Conservation (phyloP, 2,329 filamentous ascomycete species). For the Mollisia scopiformis region DNA sequence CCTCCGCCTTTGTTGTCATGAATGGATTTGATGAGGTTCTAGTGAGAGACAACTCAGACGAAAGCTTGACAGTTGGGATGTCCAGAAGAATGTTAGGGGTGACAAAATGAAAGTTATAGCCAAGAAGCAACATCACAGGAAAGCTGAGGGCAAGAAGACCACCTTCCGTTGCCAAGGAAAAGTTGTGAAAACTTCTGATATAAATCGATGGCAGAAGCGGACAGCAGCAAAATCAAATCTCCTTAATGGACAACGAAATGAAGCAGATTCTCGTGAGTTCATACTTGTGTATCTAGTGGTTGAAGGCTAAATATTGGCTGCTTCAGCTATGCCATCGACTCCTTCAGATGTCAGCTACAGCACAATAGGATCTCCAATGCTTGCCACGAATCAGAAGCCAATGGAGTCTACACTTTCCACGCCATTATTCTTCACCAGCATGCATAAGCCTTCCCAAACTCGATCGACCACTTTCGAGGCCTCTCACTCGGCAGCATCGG, state of each 20-base stretch:
- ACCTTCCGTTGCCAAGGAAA: slow-evolving; percentile 1
- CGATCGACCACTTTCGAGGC: no score
- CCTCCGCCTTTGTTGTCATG: neutral
- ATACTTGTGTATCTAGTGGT: neutral
- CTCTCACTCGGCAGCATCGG: no score
- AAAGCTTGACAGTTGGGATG: slow-evolving; percentile 6
- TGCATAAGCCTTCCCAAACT: no score
- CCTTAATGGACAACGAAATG: neutral
- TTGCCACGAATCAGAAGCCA: no score
- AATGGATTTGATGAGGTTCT: neutral
- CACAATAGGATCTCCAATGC: neutral
- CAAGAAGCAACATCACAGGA: neutral
- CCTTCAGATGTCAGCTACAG: slow-evolving; percentile 12
- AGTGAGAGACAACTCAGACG: slow-evolving; percentile 9
- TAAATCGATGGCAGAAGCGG: slow-evolving; percentile 4
- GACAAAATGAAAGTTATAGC: slow-evolving; percentile 6
- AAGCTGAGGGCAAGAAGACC: neutral
- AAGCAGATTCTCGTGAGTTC: neutral
- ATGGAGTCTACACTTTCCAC: no score
- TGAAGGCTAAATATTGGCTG: neutral
- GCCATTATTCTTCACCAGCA: no score
- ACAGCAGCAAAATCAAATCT: neutral
- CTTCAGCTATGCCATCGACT: neutral
- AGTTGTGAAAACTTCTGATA: neutral
- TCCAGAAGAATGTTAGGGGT: slow-evolving; percentile 2